phyloP scores from a whole-genome alignment of 1,139 yeast species.

The Debaryomycetaceae sp. region DNA sequence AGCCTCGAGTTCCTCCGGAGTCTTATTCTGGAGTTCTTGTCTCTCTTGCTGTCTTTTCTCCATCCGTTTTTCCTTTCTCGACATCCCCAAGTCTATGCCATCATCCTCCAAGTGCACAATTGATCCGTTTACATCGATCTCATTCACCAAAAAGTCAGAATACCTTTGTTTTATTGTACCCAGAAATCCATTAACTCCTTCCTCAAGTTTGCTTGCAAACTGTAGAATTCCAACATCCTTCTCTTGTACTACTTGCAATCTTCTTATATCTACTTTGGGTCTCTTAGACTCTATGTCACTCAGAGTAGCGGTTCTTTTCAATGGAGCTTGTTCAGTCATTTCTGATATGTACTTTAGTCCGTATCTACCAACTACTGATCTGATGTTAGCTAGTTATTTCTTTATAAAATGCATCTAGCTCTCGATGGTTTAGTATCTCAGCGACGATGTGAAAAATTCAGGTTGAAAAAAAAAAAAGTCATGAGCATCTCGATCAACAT shows the following conservation, averaged over 20 bases:
- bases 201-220: slow-evolving; percentile 45
- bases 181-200: slow-evolving; percentile 56
- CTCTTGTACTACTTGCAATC: slow-evolving; percentile 41
- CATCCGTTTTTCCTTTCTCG: slow-evolving; percentile 48
- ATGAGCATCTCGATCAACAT: slow-evolving; percentile 4
- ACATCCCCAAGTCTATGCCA: slow-evolving; percentile 56
- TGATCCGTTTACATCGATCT: slow-evolving; percentile 62
- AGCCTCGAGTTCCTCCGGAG: slow-evolving; percentile 32
- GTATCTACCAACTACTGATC: slow-evolving; percentile 2
- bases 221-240: slow-evolving; percentile 81
- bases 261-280: slow-evolving; percentile 5
- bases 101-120: slow-evolving; percentile 75
- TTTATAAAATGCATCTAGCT: slow-evolving; percentile 5
- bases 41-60: slow-evolving; percentile 44
- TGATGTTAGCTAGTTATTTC: slow-evolving; percentile 7
- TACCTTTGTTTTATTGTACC: slow-evolving; percentile 86
- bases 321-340: slow-evolving; percentile 6
- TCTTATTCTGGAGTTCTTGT: slow-evolving; percentile 32
- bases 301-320: slow-evolving; percentile 6
- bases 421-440: background rate
- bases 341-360: slow-evolving; percentile 3
- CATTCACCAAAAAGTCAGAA: slow-evolving; percentile 94
- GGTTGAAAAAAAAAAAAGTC: background rate
- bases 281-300: background rate
- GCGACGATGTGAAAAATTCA: background rate